A percentile compares a stretch with the other conserved stretches of the same genome.
phyloP scores from a whole-genome alignment of 768 basidiomycete genomes.

The Russula griseocarnosa region DNA sequence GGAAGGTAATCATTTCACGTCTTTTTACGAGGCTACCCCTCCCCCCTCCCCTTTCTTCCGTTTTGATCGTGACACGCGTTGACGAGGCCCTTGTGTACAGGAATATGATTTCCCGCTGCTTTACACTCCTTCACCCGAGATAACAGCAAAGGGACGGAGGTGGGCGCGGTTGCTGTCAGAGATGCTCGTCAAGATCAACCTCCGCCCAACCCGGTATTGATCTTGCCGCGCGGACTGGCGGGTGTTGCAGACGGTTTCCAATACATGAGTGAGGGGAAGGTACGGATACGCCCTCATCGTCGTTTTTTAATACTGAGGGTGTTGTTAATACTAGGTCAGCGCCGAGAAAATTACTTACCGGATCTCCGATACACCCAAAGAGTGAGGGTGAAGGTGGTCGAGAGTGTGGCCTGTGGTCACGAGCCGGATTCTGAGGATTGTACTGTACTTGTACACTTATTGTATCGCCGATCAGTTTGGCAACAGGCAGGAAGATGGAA shows the following conservation, averaged over 20 bases:
- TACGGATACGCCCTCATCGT: not conserved
- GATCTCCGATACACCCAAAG: slow-evolving; percentile 20
- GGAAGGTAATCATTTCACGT: no score
- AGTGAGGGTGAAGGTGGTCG: not conserved
- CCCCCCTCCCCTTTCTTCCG: not conserved
- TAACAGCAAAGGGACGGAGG: not conserved
- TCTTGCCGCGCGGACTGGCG: slow-evolving; percentile 24
- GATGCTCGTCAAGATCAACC: slow-evolving; percentile 10
- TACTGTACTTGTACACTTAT: not conserved
- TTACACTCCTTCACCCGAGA: slow-evolving; percentile 13
- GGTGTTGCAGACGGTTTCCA: slow-evolving; percentile 20
- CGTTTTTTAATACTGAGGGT: not conserved
- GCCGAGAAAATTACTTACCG: slow-evolving; percentile 22
- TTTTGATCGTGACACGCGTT: not conserved
- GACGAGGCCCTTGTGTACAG: not conserved
- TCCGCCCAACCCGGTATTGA: slow-evolving; percentile 19
- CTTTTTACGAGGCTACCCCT: no score
- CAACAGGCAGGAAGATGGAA: no score
- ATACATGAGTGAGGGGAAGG: slow-evolving; percentile 26
- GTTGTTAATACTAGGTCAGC: slow-evolving; percentile 12
- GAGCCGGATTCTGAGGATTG: not conserved
- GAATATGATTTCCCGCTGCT: slow-evolving; percentile 9
- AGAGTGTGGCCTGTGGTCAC: no score
- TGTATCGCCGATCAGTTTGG: not conserved
- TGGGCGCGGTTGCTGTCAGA: slow-evolving; percentile 11